Evolutionary conservation across 106 monocot genomes (phyloP), one percentile per base, ranked within the genome.

Genomic region (Agapanthus africanus): DNA sequence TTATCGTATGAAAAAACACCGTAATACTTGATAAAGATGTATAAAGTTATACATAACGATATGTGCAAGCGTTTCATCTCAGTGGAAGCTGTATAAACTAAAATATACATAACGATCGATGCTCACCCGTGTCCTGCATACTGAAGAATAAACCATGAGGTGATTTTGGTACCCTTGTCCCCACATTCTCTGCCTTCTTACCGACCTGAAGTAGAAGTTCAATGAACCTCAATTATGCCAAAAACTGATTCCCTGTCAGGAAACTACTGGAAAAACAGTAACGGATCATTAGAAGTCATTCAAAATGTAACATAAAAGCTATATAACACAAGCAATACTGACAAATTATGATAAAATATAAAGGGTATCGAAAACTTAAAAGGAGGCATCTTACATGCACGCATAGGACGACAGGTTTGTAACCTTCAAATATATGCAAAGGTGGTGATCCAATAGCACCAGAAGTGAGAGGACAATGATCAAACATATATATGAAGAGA

Each of bases 401-500:
- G 63, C 91, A 92, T 16, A 92, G 83, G 83, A 99, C 86, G 77
- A 89, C 79, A 78, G 81, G 84, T 35, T 75, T 80, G 61, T 99
- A 92, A 10, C 86, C 91, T 84, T 99, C 89, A 82, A 99, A 90
- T 60, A 79, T 84, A 74, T 87, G 60, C 49, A 99, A 65, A 3
- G n/a, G n/a, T n/a, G 85, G 92, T 56, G 79, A 63, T 40, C 80
- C 85, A 60, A 83, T 56, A 68, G 85, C 85, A 60, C 70, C 73
- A 54, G 87, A 78, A 65, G 68, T 71, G 38, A 99, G 82, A 28
- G 84, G 89, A 0, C 89, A 78, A 2, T 82, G 90, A 42, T 99
- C 97, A 82, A 87, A 90, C 89, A 99, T 80, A n/a, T n/a, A n/a
- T n/a, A 14, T 78, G 71, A 49, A 99, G 83, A 80, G 87, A 86